phyloP scores from a whole-genome alignment of 2,329 filamentous ascomycete genomes.

The Botrytis pseudocinerea region DNA sequence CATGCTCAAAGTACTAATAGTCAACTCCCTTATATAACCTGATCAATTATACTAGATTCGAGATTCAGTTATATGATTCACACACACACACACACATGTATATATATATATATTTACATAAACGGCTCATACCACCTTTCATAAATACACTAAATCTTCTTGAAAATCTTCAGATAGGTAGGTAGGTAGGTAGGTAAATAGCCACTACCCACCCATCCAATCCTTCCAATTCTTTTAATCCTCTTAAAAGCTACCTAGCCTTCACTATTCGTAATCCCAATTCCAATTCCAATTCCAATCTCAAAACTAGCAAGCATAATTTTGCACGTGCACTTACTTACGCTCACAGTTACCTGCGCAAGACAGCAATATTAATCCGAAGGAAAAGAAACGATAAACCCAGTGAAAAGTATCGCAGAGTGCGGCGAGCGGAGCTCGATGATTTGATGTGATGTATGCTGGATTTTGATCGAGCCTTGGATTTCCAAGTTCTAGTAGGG shows the following conservation, averaged over 20 bases:
- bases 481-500: background rate
- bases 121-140: background rate
- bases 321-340: background rate
- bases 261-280: background rate
- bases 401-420: rapidly evolving
- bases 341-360: background rate
- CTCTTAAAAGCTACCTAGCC: background rate
- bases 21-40: too few species aligned
- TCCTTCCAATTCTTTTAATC: too few species aligned
- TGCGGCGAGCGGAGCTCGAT: background rate
- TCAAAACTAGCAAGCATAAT: background rate
- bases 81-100: too few species aligned
- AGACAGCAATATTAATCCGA: background rate
- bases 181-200: background rate
- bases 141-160: background rate
- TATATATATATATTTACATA: too few species aligned
- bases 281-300: background rate
- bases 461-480: background rate
- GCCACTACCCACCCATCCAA: background rate
- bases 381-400: background rate
- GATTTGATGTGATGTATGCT: background rate
- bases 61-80: too few species aligned
- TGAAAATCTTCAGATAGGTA: background rate
- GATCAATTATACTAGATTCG: too few species aligned
- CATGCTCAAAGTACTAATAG: too few species aligned